A percentile compares a stretch with the other conserved stretches of the same genome.
Conservation (phyloP, 148 eudicot species). For the Tetragonia tetragonoides region DNA sequence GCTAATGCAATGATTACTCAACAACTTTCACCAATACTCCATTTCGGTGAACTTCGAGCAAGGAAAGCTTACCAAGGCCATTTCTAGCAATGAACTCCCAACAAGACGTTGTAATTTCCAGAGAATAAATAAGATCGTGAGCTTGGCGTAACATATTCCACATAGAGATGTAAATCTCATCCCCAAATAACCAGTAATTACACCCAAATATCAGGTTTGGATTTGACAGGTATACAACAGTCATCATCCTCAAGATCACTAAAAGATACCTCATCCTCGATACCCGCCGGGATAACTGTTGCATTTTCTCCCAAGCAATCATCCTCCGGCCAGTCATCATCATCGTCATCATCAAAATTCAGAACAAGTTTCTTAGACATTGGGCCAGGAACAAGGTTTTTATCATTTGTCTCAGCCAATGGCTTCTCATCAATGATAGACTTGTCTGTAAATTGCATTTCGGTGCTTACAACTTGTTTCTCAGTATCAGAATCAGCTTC, state of each 20-base stretch:
- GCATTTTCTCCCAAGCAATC: slow-evolving; percentile 48
- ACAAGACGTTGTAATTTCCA: neutral
- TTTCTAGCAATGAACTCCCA: neutral
- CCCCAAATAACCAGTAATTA: slow-evolving; percentile 6
- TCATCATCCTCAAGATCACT: slow-evolving; percentile 96
- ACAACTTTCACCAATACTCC: neutral
- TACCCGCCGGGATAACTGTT: slow-evolving; percentile 33
- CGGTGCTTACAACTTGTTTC: slow-evolving; percentile 40
- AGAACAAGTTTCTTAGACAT: slow-evolving; percentile 28
- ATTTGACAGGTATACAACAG: slow-evolving; percentile 52
- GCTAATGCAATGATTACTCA: slow-evolving; percentile 16
- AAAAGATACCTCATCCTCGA: slow-evolving; percentile 79
- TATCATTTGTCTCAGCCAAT: slow-evolving; percentile 23
- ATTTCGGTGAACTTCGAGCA: slow-evolving; percentile 4
- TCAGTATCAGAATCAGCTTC: slow-evolving; percentile 43
- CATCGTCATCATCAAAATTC: slow-evolving; percentile 53
- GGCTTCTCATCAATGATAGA: slow-evolving; percentile 50
- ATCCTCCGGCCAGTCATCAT: slow-evolving; percentile 85
- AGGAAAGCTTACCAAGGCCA: slow-evolving; percentile 5
- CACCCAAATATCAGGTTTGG: slow-evolving; percentile 30
- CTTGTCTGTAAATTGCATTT: slow-evolving; percentile 49
- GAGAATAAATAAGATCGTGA: neutral
- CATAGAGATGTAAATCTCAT: slow-evolving; percentile 4
- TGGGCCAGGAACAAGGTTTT: slow-evolving; percentile 29
- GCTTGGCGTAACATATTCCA: slow-evolving; percentile 7